Evolutionary conservation across 2,329 filamentous ascomycete genomes (phyloP).

Genomic region (Westerdykella ornata): DNA sequence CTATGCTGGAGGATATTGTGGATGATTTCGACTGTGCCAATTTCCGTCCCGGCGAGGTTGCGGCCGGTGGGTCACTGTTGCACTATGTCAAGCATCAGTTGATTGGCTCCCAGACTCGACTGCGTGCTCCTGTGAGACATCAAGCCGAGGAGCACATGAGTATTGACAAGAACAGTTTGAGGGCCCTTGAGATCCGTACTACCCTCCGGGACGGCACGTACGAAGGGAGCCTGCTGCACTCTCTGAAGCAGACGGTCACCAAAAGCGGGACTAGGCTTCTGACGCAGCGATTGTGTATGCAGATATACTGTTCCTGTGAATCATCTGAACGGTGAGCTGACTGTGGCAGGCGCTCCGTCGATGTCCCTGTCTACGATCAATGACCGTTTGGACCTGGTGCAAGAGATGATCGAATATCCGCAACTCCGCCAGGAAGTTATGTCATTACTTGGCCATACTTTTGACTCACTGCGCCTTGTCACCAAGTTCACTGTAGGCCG

Average conservation of each 20-base stretch:
- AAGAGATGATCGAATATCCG: constrained; percentile 60
- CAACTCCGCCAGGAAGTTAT: constrained; percentile 64
- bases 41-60: constrained; percentile 64
- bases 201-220: constrained; percentile 75
- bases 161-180: constrained; percentile 87
- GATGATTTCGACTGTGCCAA: constrained; percentile 45
- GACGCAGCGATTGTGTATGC: constrained; percentile 69
- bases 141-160: constrained; percentile 71
- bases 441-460: constrained; percentile 62
- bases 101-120: constrained; percentile 68
- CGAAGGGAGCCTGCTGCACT: constrained; percentile 80
- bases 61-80: constrained; percentile 72
- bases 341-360: constrained; percentile 62
- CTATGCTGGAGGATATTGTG: constrained; percentile 70
- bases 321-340: constrained; percentile 6
- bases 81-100: constrained; percentile 76
- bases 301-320: not conserved
- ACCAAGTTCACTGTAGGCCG: constrained; percentile 91
- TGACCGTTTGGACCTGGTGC: constrained; percentile 72
- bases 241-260: constrained; percentile 82
- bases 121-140: constrained; percentile 74
- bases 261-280: constrained; percentile 83
- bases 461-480: constrained; percentile 81
- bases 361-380: constrained; percentile 77
- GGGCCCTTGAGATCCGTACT: constrained; percentile 79